Percentiles rank a stretch among this genome's conserved stretches.
phyloP scores from a whole-genome alignment of 176 grass and related monocot genomes.

The Tillandsia fasciculata region DNA sequence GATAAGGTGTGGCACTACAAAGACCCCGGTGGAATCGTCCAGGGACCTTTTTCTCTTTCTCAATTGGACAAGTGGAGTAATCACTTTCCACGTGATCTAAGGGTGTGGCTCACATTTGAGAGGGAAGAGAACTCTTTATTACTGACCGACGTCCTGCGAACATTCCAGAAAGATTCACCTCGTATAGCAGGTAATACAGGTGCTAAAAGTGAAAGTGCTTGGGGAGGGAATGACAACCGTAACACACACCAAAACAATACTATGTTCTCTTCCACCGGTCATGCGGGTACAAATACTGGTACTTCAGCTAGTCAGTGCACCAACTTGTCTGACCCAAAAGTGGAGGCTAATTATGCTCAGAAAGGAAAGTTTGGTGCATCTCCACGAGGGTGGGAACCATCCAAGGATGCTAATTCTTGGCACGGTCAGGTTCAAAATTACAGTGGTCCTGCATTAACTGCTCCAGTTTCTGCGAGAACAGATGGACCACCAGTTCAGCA shows the following conservation, averaged over 20 bases:
- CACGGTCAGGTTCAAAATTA: constrained; percentile 23
- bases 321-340: constrained; percentile 19
- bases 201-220: constrained; percentile 9
- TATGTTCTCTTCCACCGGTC: constrained; percentile 24
- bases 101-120: constrained; percentile 84
- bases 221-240: constrained; percentile 19
- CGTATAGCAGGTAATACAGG: constrained; percentile 17
- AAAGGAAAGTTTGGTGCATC: constrained; percentile 25
- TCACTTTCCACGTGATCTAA: constrained; percentile 63
- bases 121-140: constrained; percentile 68
- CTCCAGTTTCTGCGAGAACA: constrained; percentile 25
- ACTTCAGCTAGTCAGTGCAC: constrained; percentile 19
- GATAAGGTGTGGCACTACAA: constrained; percentile 91
- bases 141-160: constrained; percentile 54
- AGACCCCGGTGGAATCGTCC: constrained; percentile 76
- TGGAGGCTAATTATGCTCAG: constrained; percentile 22
- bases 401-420: constrained; percentile 31
- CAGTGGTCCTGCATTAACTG: constrained; percentile 13
- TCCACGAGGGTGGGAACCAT: constrained; percentile 23
- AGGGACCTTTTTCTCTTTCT: constrained; percentile 74
- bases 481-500: constrained; percentile 23
- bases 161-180: constrained; percentile 37
- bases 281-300: constrained; percentile 34
- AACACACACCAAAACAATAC: constrained; percentile 23
- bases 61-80: constrained; percentile 73